phyloP scores from a whole-genome alignment of 1,139 yeast species.

The Kluyveromyces marxianus region DNA sequence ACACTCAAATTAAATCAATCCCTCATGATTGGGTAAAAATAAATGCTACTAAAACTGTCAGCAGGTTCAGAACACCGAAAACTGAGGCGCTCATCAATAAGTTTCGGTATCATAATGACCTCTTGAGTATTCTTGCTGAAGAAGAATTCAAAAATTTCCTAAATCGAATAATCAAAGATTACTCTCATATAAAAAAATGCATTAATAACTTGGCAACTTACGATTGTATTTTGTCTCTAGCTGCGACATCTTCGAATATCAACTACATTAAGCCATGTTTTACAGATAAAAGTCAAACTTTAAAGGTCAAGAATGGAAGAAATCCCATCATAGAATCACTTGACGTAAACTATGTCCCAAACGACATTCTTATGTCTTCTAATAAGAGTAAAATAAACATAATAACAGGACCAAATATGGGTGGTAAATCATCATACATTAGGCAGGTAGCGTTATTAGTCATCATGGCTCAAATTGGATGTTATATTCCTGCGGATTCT shows the following conservation, averaged over 20 bases:
- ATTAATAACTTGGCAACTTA: conserved; percentile 49
- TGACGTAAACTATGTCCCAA: conserved; percentile 53
- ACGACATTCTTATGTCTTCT: conserved; percentile 47
- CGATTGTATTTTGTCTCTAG: conserved; percentile 70
- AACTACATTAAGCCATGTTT: conserved; percentile 52
- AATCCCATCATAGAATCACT: conserved; percentile 73
- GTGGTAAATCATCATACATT: conserved; percentile 46
- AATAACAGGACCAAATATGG: conserved; percentile 57
- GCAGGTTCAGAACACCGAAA: conserved; percentile 65
- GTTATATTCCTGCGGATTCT: conserved; percentile 43
- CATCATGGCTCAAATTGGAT: conserved; percentile 46
- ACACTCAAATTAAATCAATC: conserved; percentile 46
- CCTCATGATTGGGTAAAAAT: conserved; percentile 74
- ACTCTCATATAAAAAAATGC: conserved; percentile 43
- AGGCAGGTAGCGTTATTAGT: conserved; percentile 40
- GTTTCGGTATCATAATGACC: conserved; percentile 56
- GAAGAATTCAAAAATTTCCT: conserved; percentile 49
- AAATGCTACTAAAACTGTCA: conserved; percentile 61
- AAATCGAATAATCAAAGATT: conserved; percentile 38
- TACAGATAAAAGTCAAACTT: conserved; percentile 41
- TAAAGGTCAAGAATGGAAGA: conserved; percentile 53
- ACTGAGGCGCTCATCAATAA: conserved; percentile 44
- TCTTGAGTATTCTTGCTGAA: conserved; percentile 48
- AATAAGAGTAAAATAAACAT: conserved; percentile 46
- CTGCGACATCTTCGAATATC: conserved; percentile 44